Percentiles rank a stretch among this genome's conserved stretches.
phyloP scores from a whole-genome alignment of 257 asterid genomes.

The Handroanthus guayacan region DNA sequence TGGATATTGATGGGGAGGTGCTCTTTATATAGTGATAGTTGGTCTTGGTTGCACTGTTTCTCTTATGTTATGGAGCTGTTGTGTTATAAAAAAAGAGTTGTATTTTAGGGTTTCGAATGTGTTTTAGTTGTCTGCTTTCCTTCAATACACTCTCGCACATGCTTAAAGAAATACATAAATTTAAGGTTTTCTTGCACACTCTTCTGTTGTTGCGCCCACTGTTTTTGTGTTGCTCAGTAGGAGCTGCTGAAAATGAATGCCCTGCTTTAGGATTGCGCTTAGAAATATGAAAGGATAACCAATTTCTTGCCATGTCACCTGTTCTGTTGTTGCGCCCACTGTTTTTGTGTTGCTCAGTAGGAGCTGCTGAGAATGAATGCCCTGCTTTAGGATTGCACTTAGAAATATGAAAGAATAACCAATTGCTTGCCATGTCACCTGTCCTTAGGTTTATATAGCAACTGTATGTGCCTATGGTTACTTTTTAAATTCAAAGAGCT shows the following conservation, averaged over 20 bases:
- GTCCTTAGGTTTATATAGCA: conserved; percentile 23
- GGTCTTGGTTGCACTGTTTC: not conserved
- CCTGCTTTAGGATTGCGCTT: too few species aligned
- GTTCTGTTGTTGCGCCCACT: too few species aligned
- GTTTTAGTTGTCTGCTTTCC: not conserved
- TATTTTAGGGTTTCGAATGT: not conserved
- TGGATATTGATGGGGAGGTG: conserved; percentile 2
- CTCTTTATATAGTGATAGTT: not conserved
- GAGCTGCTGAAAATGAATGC: not conserved
- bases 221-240: not conserved
- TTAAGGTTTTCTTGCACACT: not conserved
- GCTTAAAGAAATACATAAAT: not conserved
- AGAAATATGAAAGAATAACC: not conserved
- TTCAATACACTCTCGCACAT: not conserved
- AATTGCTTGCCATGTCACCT: not conserved
- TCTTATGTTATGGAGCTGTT: not conserved
- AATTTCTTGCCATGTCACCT: too few species aligned
- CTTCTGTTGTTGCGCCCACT: too few species aligned
- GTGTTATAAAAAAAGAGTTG: not conserved
- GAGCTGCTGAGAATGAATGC: not conserved
- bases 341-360: not conserved
- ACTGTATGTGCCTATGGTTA: not conserved
- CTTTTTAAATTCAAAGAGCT: not conserved
- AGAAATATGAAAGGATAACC: too few species aligned
- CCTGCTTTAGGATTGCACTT: not conserved